Base-by-base conservation (phyloP, 1,139 yeast species). In the Saccharomyces pastorianus region DNA sequence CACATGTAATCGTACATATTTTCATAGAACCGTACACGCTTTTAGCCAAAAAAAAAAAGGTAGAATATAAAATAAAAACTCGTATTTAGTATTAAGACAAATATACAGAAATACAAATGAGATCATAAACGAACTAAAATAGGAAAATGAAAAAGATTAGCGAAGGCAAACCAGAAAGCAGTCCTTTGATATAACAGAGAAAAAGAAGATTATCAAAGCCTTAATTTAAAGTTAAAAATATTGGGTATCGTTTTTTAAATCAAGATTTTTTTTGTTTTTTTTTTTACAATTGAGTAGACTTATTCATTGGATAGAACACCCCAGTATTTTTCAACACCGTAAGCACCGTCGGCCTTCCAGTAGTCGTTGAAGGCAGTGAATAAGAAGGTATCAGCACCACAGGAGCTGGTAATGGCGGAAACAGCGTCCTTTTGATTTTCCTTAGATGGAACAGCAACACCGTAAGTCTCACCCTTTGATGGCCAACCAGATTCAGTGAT, bases 401-500 rank as follows among this genome's bases (percentile, higher is more conserved):
- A 76, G 17, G 74, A 61, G n/a, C 75, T 61, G 55, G 75, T 74
- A 61, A 86, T 79, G 55, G 87, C 77, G 54, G 75, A 65, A 55
- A 86, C 70, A 49, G 91, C 90, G 54, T 80, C 70, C 46, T 73
- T 62, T 72, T 85, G 91, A 73, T 85, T 85, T 25, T 71, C 70
- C 56, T 74, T 64, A n/a, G 88, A 83, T 48, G 93, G 88, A 54
- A 85, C 83, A 66, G 89, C 86, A 58, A 71, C 76, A 69, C 89
- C 89, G 65, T 75, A 78, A 55, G 81, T 72, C 62, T 79, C 73
- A 71, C 93, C 93, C 64, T 78, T 70, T 50, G 85, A 80, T 66
- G 95, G 95, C 93, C 93, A 86, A 55, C 95, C 95, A 54, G 89
- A 79, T 74, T 86, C 95, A 51, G 87, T 81, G 64, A 85, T 81